Conservation (phyloP, 768 basidiomycete species). For the Leccinum rimulosum region DNA sequence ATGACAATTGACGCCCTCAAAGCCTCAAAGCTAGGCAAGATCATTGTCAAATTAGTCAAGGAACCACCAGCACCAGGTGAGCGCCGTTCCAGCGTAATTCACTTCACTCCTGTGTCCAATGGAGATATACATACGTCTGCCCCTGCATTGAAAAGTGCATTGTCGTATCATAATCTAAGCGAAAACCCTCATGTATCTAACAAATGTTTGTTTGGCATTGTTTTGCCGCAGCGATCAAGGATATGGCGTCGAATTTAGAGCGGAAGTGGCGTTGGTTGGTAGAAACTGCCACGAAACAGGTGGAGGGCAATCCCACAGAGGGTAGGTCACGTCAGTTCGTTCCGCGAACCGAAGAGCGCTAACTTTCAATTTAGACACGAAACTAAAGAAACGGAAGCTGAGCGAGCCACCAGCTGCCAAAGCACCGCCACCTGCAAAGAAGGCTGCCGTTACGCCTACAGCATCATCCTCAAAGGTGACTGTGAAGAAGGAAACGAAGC, state of each 20-base stretch:
- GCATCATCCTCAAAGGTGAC: constrained; percentile 28
- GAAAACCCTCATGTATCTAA: constrained; percentile 62
- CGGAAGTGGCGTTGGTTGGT: constrained; percentile 75
- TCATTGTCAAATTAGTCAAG: constrained; percentile 74
- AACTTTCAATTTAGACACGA: constrained; percentile 42
- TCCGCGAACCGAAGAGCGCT: constrained; percentile 24
- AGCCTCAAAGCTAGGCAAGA: constrained; percentile 74
- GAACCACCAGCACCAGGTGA: constrained; percentile 79
- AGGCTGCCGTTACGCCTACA: constrained; percentile 44
- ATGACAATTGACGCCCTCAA: constrained; percentile 67
- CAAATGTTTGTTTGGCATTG: constrained; percentile 44
- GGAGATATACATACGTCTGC: constrained; percentile 30
- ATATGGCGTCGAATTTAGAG: constrained; percentile 88
- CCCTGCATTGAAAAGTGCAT: constrained; percentile 29
- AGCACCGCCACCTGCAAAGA: constrained; percentile 61
- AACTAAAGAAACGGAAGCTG: constrained; percentile 74
- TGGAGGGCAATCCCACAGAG: constrained; percentile 47
- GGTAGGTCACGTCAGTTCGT: constrained; percentile 68
- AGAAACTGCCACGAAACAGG: constrained; percentile 46
- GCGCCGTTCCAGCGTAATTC: constrained; percentile 33
- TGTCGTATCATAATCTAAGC: constrained; percentile 34
- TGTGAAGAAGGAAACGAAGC: constrained; percentile 58
- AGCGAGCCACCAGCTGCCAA: constrained; percentile 48
- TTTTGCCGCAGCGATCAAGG: constrained; percentile 75
- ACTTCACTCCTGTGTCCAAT: constrained; percentile 21